A percentile compares a stretch with the other conserved stretches of the same genome.
Conservation (phyloP, 345 rosid genomes). For the Schrenkiella parvula region DNA sequence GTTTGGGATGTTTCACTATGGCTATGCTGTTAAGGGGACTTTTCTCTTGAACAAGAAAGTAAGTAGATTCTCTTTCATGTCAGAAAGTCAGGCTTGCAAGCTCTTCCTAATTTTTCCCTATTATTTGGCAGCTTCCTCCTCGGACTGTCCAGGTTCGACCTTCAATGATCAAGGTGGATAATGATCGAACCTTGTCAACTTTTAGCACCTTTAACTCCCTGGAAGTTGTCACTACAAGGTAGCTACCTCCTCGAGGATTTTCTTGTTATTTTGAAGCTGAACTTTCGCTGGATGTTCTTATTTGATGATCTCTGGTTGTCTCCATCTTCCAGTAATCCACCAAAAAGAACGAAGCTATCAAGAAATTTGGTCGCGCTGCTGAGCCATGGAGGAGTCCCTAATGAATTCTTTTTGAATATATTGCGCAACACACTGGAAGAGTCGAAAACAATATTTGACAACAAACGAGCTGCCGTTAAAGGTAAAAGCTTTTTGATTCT, state of each 20-base stretch:
- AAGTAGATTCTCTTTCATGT: background rate
- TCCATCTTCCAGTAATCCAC: slow-evolving; percentile 46
- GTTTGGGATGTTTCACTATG: slow-evolving; percentile 61
- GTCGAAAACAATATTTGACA: slow-evolving; percentile 34
- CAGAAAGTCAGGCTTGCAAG: background rate
- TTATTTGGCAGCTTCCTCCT: slow-evolving; percentile 39
- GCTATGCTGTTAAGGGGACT: slow-evolving; percentile 74
- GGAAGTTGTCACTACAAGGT: slow-evolving; percentile 77
- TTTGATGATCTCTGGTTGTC: background rate
- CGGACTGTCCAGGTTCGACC: slow-evolving; percentile 52
- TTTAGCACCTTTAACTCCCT: slow-evolving; percentile 37
- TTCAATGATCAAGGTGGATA: slow-evolving; percentile 66
- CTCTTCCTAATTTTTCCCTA: background rate
- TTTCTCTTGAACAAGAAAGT: slow-evolving; percentile 67
- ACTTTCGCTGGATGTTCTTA: background rate
- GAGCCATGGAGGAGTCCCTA: slow-evolving; percentile 72
- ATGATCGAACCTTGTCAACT: slow-evolving; percentile 29
- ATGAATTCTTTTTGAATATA: slow-evolving; percentile 45
- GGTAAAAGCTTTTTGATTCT: slow-evolving; percentile 26
- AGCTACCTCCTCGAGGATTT: background rate
- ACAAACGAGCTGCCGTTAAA: slow-evolving; percentile 44
- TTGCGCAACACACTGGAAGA: slow-evolving; percentile 49
- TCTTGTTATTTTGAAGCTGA: background rate
- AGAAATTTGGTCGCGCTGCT: slow-evolving; percentile 56
- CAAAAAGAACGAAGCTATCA: slow-evolving; percentile 47